Evolutionary conservation across 2,329 filamentous ascomycete genomes (phyloP), one percentile per base, ranked within the genome.

Genomic region (Harringtonia lauricola): DNA sequence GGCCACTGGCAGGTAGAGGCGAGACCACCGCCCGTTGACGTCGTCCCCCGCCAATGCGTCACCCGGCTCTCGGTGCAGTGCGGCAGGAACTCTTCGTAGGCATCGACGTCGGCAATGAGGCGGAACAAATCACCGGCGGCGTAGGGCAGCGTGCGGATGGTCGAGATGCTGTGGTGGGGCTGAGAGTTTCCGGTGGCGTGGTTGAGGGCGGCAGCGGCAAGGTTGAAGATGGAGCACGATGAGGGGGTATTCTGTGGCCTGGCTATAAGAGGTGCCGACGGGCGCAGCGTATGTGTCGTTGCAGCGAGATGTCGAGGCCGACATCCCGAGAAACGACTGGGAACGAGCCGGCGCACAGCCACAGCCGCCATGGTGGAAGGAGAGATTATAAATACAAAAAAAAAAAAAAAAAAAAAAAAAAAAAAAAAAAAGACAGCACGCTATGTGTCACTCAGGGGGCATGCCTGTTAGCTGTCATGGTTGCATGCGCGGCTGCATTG

Each of bases 41-140:
- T n/a, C 18, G 14, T 13, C 28, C 17, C 8, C 1, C 85, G 82
- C 74, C 83, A 87, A 2, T 43, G 45, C 1, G 87, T 95, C 34
- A 96, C 87, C 48, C 71, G 74, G 31, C 85, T 89, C 37, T 70
- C 70, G 36, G 77, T 74, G 65, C 90, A 94, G 73, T 94, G 95
- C 12, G 92, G 92, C n/a, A 98, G 77, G 70, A 96, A 98, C 51
- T 70, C 61, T 31, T 74, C 69, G 74, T 98, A 98, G 50, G 78
- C 79, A 61, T 86, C 77, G 51, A 98, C 80, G 63, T 95, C 87
- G 64, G 88, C 80, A 61, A 98, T 89, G 43, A 95, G 74, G 52
- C 72, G 70, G 75, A 92, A 98, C 53, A 98, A 79, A 2, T 77
- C 69, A 5, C 63, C 56, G 28, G 79, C 68, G 1, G 80, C 66